phyloP scores from a whole-genome alignment of 352 stramenopile genomes.

The Phytopythium kandeliae region DNA sequence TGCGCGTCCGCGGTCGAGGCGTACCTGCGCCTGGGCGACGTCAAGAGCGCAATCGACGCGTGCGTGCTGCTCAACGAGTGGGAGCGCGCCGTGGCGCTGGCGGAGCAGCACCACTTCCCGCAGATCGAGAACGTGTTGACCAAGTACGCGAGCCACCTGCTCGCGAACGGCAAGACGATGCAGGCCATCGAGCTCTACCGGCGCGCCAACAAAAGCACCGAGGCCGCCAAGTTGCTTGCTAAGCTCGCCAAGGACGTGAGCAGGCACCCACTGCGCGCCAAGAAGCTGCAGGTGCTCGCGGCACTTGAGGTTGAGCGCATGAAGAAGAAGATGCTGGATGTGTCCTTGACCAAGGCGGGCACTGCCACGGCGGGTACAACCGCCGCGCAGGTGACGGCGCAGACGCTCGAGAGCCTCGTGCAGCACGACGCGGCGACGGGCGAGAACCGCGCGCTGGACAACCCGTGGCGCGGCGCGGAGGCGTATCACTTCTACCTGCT shows the following conservation, averaged over 20 bases:
- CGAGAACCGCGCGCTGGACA: slow-evolving; percentile 85
- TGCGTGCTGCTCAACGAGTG: slow-evolving; percentile 93
- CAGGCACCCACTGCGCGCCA: slow-evolving; percentile 84
- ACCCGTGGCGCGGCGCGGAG: slow-evolving; percentile 91
- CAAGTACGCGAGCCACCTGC: slow-evolving; percentile 85
- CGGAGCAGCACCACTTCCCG: slow-evolving; percentile 89
- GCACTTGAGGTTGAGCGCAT: slow-evolving; percentile 92
- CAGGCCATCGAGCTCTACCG: slow-evolving; percentile 92
- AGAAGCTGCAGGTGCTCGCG: slow-evolving; percentile 93
- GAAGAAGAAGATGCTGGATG: slow-evolving; percentile 86
- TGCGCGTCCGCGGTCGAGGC: slow-evolving; percentile 78
- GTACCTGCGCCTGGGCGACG: slow-evolving; percentile 86
- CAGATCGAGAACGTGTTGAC: slow-evolving; percentile 92
- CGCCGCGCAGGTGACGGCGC: slow-evolving; percentile 77
- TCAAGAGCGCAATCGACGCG: slow-evolving; percentile 91
- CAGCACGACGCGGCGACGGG: slow-evolving; percentile 80
- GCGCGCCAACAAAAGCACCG: slow-evolving; percentile 89
- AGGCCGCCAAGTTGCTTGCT: slow-evolving; percentile 88
- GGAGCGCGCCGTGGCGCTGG: slow-evolving; percentile 86
- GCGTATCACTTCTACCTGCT: slow-evolving; percentile 94
- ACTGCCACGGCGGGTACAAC: slow-evolving; percentile 18
- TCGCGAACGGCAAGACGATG: slow-evolving; percentile 82
- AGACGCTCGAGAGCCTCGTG: slow-evolving; percentile 90
- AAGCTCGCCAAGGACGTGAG: slow-evolving; percentile 82
- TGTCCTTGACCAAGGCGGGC: slow-evolving; percentile 57